Evolutionary conservation across 768 basidiomycete genomes (phyloP), one percentile per base, ranked within the genome.

Genomic region (Russula dissimulans): DNA sequence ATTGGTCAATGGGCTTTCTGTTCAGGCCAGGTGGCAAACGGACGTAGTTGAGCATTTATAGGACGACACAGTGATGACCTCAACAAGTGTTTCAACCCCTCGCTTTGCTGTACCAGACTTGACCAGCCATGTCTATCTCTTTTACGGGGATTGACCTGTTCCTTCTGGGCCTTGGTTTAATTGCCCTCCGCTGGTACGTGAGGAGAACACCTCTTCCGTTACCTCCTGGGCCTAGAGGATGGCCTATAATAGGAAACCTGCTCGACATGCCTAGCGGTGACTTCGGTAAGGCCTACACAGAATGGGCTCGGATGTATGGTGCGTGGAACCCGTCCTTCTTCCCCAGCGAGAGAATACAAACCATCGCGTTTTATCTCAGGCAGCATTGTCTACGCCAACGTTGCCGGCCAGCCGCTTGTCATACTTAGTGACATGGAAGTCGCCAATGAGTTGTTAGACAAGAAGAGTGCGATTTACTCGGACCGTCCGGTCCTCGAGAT

Each of bases 371-470:
- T 32, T 17, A 5, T 55, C 50, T 29, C 32, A 59, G 58, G 58
- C 17, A 45, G n/a, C 11, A 54, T 59, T 15, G 51, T 59, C 26
- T 42, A 53, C 45, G 43, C 45, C 15, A 53, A 46, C 18, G 52
- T 29, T 31, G 50, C 45, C 8, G 58, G 58, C 39, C 50, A 59
- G 51, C 58, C 58, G 0, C 38, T 52, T 5, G 45, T 59, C 43
- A 46, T 59, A 29, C 48, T 59, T 3, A 45, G 47, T 43, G 26
- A 53, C 11, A 12, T 32, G 8, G 43, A 50, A 34, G 34, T 59
- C 32, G 58, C 58, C 42, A 59, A 52, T 29, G 58, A 59, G 44
- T 29, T 59, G 45, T 26, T 59, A 4, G 58, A 59, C n/a, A 59
- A 39, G 57, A 59, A 54, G 17, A 45, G 58, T 29, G 48, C 58